Conservation (phyloP, 345 rosid genomes). For the Heritiera littoralis region DNA sequence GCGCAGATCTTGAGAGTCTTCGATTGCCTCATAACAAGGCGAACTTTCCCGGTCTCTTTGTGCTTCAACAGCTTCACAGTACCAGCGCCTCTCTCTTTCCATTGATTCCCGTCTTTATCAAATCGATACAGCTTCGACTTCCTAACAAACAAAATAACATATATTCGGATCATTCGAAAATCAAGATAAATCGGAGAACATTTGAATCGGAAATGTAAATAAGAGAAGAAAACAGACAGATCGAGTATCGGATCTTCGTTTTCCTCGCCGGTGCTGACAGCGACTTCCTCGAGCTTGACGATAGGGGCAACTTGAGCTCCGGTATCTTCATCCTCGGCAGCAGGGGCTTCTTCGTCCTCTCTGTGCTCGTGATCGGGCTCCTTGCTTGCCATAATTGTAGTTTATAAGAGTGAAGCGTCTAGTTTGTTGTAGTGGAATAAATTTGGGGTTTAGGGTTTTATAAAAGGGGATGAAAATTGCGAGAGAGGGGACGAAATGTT, state of each 20-base stretch:
- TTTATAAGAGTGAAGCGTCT: not conserved
- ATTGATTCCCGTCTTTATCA: slow-evolving; percentile 78
- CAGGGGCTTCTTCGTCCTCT: slow-evolving; percentile 65
- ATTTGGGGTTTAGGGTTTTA: slow-evolving; percentile 16
- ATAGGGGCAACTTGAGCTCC: slow-evolving; percentile 89
- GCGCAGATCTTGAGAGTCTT: slow-evolving; percentile 99
- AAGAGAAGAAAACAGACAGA: slow-evolving; percentile 46
- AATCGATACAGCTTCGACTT: slow-evolving; percentile 87
- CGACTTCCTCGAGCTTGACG: slow-evolving; percentile 75
- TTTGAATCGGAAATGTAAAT: not conserved
- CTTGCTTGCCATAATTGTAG: slow-evolving; percentile 49
- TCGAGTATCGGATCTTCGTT: slow-evolving; percentile 78
- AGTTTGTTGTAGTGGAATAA: not conserved
- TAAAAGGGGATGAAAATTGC: not conserved
- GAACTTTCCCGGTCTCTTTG: slow-evolving; percentile 69
- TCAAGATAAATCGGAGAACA: slow-evolving; percentile 9
- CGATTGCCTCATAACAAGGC: slow-evolving; percentile 90
- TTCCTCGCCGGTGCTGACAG: slow-evolving; percentile 89
- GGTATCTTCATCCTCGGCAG: slow-evolving; percentile 88
- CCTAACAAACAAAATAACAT: slow-evolving; percentile 35
- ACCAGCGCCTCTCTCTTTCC: slow-evolving; percentile 98
- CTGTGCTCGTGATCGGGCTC: slow-evolving; percentile 53
- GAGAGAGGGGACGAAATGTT: not conserved
- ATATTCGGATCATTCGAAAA: not conserved
- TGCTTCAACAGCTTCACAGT: slow-evolving; percentile 87